These are phyloP conservation scores for Sporormia fimetaria DNA, from an alignment of 495 filamentous ascomycete genomes.

Conservation along the genomic window DNA sequence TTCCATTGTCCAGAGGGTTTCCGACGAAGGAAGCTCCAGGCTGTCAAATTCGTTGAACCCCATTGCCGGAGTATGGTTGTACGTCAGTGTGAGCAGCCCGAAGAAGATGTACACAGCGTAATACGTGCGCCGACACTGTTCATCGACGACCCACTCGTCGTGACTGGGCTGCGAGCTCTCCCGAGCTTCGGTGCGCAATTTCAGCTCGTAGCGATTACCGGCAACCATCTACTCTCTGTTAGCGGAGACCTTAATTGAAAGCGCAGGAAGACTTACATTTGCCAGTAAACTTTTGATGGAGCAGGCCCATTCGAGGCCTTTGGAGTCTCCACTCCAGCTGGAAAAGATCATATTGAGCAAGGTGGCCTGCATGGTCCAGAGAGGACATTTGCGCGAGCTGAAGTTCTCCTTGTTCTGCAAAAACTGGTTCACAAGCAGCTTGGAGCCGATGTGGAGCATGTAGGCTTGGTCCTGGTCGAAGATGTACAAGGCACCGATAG, in stretches of 20 bases:
- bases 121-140: constrained; percentile 92
- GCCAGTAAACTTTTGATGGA: constrained; percentile 95
- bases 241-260: not conserved
- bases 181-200: constrained; percentile 79
- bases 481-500: constrained; percentile 90
- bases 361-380: constrained; percentile 96
- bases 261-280: constrained; percentile 43
- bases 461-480: constrained; percentile 95
- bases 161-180: constrained; percentile 65
- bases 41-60: constrained; percentile 97
- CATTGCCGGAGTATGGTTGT: constrained; percentile 95
- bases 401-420: constrained; percentile 97
- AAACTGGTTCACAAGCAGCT: constrained; percentile 92
- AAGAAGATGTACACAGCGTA: constrained; percentile 99
- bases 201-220: constrained; percentile 91
- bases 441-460: constrained; percentile 94
- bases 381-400: constrained; percentile 92
- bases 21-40: constrained; percentile 81
- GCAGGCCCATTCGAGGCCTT: constrained; percentile 96
- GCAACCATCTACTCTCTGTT: constrained; percentile 65
- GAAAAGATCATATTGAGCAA: constrained; percentile 98
- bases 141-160: constrained; percentile 92
- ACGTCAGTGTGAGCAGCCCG: constrained; percentile 85
- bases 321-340: constrained; percentile 97
- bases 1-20: constrained; percentile 87